These are phyloP conservation scores for Fusarium ramigenum DNA, from an alignment of 2,329 filamentous ascomycete species.

Conservation along the genomic window DNA sequence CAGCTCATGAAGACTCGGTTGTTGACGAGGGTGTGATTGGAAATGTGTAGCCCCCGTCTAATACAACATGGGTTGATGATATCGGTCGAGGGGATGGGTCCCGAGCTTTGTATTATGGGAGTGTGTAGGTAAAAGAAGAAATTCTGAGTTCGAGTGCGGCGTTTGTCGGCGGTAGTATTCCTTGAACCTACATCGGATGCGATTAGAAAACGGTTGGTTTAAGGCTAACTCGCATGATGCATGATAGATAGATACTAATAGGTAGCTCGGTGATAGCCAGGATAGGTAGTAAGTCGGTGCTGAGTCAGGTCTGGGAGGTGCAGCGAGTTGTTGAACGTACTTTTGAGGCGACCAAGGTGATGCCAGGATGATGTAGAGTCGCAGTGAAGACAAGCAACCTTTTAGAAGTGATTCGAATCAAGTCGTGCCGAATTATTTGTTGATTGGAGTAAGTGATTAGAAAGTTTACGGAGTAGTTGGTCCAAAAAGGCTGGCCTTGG, in stretches of 20 bases:
- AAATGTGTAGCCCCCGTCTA: constrained; percentile 20
- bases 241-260: constrained; percentile 17
- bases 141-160: constrained; percentile 7
- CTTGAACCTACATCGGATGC: constrained; percentile 29
- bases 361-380: not conserved
- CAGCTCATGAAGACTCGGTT: constrained; percentile 34
- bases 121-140: not conserved
- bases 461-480: constrained; percentile 8
- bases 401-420: constrained; percentile 2
- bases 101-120: not conserved
- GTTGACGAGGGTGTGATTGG: not conserved
- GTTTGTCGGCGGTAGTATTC: constrained; percentile 23
- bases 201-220: constrained; percentile 41
- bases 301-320: not conserved
- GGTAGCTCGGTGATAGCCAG: not conserved
- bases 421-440: not conserved
- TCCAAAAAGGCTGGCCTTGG: constrained; percentile 6
- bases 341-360: not conserved
- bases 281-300: not conserved
- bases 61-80: constrained; percentile 18
- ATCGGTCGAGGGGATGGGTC: not conserved
- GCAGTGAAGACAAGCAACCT: not conserved
- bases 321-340: constrained; percentile 2
- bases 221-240: constrained; percentile 40
- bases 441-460: not conserved